Base-by-base conservation (phyloP, 192 early-diverging fungal genomes). In the Backusella australiensis region DNA sequence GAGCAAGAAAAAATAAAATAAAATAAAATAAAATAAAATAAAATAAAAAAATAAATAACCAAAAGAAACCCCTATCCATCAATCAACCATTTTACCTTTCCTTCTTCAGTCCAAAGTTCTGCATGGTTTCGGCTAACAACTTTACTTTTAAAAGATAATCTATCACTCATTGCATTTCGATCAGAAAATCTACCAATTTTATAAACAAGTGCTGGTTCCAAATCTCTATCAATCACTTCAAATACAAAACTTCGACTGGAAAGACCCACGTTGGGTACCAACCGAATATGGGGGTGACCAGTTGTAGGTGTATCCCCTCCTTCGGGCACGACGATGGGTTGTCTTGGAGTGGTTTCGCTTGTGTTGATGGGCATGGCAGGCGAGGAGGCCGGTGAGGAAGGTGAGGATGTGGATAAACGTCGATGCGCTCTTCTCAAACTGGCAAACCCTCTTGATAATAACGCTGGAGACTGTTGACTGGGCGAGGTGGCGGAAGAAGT, bases 111-210 rank as follows among this genome's bases (percentile, higher is more conserved):
- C 91, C 94, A 98, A 69, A 99, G 91, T 81, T 98, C 96, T 3
- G 96, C 96, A 73, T 99, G 97, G 71, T 89, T 92, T 68, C 96
- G 89, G 59, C 90, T 92, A 7, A 98, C 96, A 53, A 99, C 97
- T 78, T 99, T 99, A 85, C 90, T 91, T 81, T 93, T 91, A 86
- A 94, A 94, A 44, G 91, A 91, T 53, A 94, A 86, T 34, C 91
- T 86, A 78, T 92, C 92, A 81, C 89, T 85, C 74, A 83, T 41
- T 15, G 73, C 41, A 19, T 88, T 86, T 77, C 87, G 89, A 74
- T 93, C 92, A 4, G 91, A 91, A 74, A 93, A 93, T 52, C 93
- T 82, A 5, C 92, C 92, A 69, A 94, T 91, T 72, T 91, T 91
- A 63, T 93, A 85, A 4, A 86, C 52, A 44, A 87, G 84, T 72